Evolutionary conservation across 2,329 filamentous ascomycete species (phyloP), one percentile per base, ranked within the genome.

Genomic region (Conoideocrella luteorostrata): DNA sequence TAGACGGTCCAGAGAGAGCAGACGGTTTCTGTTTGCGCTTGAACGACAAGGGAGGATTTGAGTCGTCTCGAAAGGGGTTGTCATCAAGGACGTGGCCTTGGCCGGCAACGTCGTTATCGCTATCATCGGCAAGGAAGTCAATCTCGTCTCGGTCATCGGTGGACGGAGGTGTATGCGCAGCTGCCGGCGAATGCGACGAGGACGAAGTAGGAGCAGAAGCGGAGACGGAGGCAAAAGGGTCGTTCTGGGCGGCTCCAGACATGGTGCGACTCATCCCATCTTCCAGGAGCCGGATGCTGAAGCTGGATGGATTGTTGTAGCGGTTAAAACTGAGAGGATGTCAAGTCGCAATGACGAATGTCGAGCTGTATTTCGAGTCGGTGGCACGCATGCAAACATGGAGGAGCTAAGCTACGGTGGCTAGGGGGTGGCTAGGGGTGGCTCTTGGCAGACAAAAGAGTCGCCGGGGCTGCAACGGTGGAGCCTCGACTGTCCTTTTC

Each of bases 1-100:
- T 68, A 24, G 64, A 62, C 5, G 74, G 66, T 23, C 64, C 64
- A 1, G 74, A 71, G 44, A 71, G 66, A 42, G 67, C 57, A 22
- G 66, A 65, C 34, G 69, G 65, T 47, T 73, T 83, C 52, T 78
- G 74, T 50, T 78, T 83, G 57, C 84, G 80, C 68, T 87, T 88
- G 67, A 88, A 88, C 26, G 83, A 84, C 42, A 86, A 65, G 22
- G 73, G 69, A 38, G 76, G 69, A 43, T 66, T 63, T 26, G 76
- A 57, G 34, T 70, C 66, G 40, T 68, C 64, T 43, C 69, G 66
- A 46, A 82, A 63, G 17, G 80, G 77, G 57, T 84, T 79, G 38
- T 78, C 70, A 34, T 66, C 68, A 42, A 83, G 66, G 28, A 78
- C 50, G 41, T 62, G 59, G 41, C 54, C 55, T 32, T 56, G 50